A percentile compares a stretch with the other conserved stretches of the same genome.
Evolutionary conservation across 257 asterid genomes (phyloP).

Genomic region (Fraxinus pennsylvanica): DNA sequence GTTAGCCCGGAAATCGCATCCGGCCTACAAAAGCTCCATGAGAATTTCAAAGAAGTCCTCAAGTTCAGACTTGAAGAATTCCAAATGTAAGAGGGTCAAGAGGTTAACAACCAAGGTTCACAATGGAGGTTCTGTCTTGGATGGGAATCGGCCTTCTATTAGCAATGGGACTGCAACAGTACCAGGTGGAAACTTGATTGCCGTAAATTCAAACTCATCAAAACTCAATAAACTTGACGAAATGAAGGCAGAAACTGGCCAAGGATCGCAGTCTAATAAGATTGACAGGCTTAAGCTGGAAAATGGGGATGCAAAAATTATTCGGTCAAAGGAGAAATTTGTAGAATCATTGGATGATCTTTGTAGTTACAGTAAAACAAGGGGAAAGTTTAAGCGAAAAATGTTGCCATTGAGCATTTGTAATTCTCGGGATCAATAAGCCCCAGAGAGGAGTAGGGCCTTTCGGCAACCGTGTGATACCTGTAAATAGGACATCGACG

Average conservation of each 20-base stretch:
- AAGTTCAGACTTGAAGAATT: slow-evolving; percentile 9
- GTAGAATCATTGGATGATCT: slow-evolving; percentile 30
- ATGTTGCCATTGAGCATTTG: slow-evolving; percentile 52
- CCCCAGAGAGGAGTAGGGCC: slow-evolving; percentile 36
- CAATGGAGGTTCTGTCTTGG: slow-evolving; percentile 18
- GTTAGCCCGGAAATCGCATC: slow-evolving; percentile 32
- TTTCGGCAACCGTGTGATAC: slow-evolving; percentile 23
- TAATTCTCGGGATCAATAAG: slow-evolving; percentile 40
- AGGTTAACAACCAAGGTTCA: slow-evolving; percentile 13
- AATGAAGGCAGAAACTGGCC: slow-evolving; percentile 21
- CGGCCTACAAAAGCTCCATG: slow-evolving; percentile 28
- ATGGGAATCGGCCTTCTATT: slow-evolving; percentile 15
- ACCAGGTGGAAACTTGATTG: slow-evolving; percentile 4
- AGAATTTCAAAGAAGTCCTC: slow-evolving; percentile 33
- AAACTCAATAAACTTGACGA: too few species aligned
- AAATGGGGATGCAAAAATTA: slow-evolving; percentile 31
- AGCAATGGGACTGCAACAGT: slow-evolving; percentile 24
- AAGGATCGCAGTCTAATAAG: slow-evolving; percentile 9
- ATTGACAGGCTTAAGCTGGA: slow-evolving; percentile 31
- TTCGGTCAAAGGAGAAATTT: slow-evolving; percentile 18
- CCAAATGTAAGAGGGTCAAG: slow-evolving; percentile 31
- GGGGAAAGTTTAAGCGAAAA: slow-evolving; percentile 44
- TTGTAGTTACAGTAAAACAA: slow-evolving; percentile 26
- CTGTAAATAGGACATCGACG: slow-evolving; percentile 36
- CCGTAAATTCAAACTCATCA: slow-evolving; percentile 16